phyloP scores from a whole-genome alignment of 1,284 basidiomycete species.

The Cryptococcus neoformans region DNA sequence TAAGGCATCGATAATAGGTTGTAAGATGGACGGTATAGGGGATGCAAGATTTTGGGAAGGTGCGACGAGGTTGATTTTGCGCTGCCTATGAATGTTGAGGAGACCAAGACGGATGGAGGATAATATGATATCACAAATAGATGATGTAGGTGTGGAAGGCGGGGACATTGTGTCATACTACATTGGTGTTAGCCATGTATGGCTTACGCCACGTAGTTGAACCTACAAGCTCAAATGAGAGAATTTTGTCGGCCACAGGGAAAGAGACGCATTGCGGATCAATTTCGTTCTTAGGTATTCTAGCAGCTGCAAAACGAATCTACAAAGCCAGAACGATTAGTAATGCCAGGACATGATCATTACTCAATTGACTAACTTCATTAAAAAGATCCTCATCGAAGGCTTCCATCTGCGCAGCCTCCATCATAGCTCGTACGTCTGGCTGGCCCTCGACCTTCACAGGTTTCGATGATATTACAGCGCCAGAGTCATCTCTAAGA shows the following conservation, averaged over 20 bases:
- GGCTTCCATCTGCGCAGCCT: slow-evolving; percentile 42
- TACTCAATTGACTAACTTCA: slow-evolving; percentile 24
- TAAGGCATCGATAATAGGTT: slow-evolving; percentile 30
- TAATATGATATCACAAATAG: slow-evolving; percentile 34
- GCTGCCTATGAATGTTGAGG: slow-evolving; percentile 26
- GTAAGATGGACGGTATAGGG: slow-evolving; percentile 19
- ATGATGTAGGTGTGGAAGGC: slow-evolving; percentile 6
- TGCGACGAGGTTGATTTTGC: slow-evolving; percentile 29
- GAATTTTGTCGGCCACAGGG: slow-evolving; percentile 22
- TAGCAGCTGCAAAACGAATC: slow-evolving; percentile 26
- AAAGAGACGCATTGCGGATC: slow-evolving; percentile 19
- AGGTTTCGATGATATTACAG: slow-evolving; percentile 12
- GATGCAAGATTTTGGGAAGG: neutral
- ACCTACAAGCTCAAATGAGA: slow-evolving; percentile 34
- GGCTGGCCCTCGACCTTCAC: neutral
- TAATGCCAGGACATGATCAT: neutral
- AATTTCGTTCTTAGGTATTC: slow-evolving; percentile 17
- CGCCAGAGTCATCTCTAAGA: slow-evolving; percentile 14
- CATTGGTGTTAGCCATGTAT: slow-evolving; percentile 2
- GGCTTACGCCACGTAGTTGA: neutral
- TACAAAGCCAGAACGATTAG: neutral
- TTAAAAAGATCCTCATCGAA: slow-evolving; percentile 47
- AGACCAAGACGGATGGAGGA: slow-evolving; percentile 26
- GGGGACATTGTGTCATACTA: slow-evolving; percentile 28
- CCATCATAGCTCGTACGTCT: slow-evolving; percentile 26